These are phyloP conservation scores for Coemansia sp. DNA, from an alignment of 192 early-diverging fungal species.

Conservation along the genomic window DNA sequence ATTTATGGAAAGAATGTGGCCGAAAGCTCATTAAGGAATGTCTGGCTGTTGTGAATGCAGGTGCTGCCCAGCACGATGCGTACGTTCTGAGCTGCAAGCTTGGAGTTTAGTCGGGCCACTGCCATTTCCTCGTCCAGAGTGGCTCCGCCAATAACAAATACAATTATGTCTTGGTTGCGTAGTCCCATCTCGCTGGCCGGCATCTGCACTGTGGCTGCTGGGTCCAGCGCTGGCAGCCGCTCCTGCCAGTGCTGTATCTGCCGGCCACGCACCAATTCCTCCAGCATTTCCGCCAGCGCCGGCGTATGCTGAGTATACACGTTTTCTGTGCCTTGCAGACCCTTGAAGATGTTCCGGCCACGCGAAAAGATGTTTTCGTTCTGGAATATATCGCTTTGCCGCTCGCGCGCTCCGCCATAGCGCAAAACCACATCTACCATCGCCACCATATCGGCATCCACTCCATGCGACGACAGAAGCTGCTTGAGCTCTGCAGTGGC, in stretches of 20 bases:
- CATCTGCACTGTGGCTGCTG: constrained; percentile 25
- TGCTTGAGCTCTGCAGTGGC: constrained; percentile 70
- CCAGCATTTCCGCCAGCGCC: constrained; percentile 74
- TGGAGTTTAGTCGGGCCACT: constrained; percentile 79
- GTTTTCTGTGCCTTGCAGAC: constrained; percentile 94
- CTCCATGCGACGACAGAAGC: constrained; percentile 65
- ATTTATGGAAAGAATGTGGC: constrained; percentile 29
- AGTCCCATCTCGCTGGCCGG: constrained; percentile 34
- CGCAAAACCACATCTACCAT: constrained; percentile 68
- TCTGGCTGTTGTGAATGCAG: constrained; percentile 74
- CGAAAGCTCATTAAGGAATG: constrained; percentile 47
- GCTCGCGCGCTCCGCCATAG: constrained; percentile 73
- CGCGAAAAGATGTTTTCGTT: constrained; percentile 84
- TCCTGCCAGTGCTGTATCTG: constrained; percentile 42
- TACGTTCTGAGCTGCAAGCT: constrained; percentile 62
- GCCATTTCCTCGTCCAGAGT: constrained; percentile 92
- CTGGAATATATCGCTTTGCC: constrained; percentile 87
- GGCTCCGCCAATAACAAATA: constrained; percentile 94
- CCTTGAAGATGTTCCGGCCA: constrained; percentile 88
- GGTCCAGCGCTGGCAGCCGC: constrained; percentile 56
- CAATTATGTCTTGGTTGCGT: constrained; percentile 90
- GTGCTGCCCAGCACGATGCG: constrained; percentile 91
- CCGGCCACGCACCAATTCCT: constrained; percentile 72
- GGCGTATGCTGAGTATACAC: constrained; percentile 97
- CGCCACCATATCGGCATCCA: constrained; percentile 70